A percentile compares a stretch with the other conserved stretches of the same genome.
Conservation (phyloP, 106 monocot species). For the Dioscorea alata region DNA sequence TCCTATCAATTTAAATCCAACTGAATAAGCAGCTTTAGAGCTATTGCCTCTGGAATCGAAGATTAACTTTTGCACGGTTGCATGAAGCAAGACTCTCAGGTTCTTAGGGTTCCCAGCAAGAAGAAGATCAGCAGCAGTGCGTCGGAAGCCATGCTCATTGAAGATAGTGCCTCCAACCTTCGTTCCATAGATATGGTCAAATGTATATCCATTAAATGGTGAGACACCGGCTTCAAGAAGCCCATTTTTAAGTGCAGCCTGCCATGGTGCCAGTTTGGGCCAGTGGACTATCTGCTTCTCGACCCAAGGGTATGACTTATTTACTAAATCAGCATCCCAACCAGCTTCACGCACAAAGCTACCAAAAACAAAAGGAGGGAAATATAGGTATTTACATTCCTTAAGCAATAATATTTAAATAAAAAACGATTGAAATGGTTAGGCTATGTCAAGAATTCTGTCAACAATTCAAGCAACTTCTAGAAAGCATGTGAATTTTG, state of each 20-base stretch:
- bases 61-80: conserved; percentile 45
- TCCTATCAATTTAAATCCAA: too few relatives aligned
- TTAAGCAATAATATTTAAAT: too few relatives aligned
- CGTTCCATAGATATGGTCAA: conserved; percentile 61
- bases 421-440: too few relatives aligned
- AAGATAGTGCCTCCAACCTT: conserved; percentile 74
- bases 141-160: conserved; percentile 33
- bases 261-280: conserved; percentile 63
- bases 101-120: conserved; percentile 25
- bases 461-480: too few relatives aligned
- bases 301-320: conserved; percentile 48
- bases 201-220: conserved; percentile 71
- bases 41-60: conserved; percentile 23
- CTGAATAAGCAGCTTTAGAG: background rate
- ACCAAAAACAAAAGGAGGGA: background rate
- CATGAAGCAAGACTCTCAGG: conserved; percentile 53
- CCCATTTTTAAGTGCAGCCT: conserved; percentile 58
- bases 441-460: too few relatives aligned
- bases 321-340: conserved; percentile 52
- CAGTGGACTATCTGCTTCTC: conserved; percentile 42
- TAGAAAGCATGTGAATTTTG: too few relatives aligned
- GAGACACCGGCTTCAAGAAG: conserved; percentile 60
- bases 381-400: too few relatives aligned
- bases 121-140: conserved; percentile 68
- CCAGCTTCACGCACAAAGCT: conserved; percentile 36